Evolutionary conservation across 2,329 filamentous ascomycete genomes (phyloP), one percentile per base, ranked within the genome.

Genomic region (Aspergillus sclerotialis): DNA sequence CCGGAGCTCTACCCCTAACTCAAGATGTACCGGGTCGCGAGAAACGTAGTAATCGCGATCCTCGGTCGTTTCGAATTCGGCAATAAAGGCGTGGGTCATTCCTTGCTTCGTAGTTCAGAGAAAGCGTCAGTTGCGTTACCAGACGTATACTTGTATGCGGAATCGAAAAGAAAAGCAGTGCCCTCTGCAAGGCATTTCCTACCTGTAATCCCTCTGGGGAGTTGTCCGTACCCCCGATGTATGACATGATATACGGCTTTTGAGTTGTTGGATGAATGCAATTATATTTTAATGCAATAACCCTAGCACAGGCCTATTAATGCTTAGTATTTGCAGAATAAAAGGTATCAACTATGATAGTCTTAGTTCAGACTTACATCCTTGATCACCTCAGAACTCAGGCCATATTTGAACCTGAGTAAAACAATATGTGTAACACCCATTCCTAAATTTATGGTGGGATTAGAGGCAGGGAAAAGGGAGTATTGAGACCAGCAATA

Each of bases 21-120:
- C 72, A 23, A 68, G 59, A 52, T 87, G 82, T 7, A 61, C 72
- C 2, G 79, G 78, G 46, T 88, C 83, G 18, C 76, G 61, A 33
- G 73, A 58, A 5, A 82, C 58, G 52, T 87, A 88, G 48, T 84
- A 86, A 40, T 78, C 70, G 30, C 81, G 66, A 50, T 88, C 82
- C 42, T 75, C 71, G 12, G 65, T 64, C 13, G 56, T 79, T 7
- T 72, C 69, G 38, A 88, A 87, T 46, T 84, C 75, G 14, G 73
- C 69, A 2, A 88, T 70, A 42, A 87, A 87, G 0, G 69, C 78
- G 52, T 88, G 82, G 0, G 79, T 79, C 32, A 81, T 74, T 1
- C 73, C 80, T 30, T 71, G 67, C 80, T 76, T 37, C n/a, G n/a
- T n/a, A n/a, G n/a, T n/a, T n/a, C n/a, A n/a, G n/a, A n/a, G n/a